phyloP scores from a whole-genome alignment of 192 early-diverging fungal species.

The Coemansia erecta region DNA sequence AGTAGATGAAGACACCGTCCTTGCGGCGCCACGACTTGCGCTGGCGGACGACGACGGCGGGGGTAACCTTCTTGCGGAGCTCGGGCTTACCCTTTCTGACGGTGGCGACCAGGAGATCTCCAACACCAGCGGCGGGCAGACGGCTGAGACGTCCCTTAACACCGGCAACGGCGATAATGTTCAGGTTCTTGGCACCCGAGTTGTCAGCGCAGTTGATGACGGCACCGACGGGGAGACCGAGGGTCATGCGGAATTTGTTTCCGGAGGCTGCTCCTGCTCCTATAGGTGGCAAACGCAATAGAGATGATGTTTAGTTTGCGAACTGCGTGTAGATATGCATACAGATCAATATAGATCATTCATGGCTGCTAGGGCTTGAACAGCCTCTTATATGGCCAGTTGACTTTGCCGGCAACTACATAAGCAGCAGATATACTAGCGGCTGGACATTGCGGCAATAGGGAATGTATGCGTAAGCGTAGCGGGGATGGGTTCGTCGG shows the following conservation, averaged over 20 bases:
- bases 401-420: no score
- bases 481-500: no score
- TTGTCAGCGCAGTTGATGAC: slow-evolving; percentile 99
- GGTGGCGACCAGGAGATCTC: slow-evolving; percentile 99
- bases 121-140: slow-evolving; percentile 95
- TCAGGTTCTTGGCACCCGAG: slow-evolving; percentile 99
- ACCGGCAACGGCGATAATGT: slow-evolving; percentile 96
- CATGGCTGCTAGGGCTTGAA: no score
- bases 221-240: slow-evolving; percentile 93
- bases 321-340: no score
- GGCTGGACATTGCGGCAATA: no score
- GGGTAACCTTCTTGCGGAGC: slow-evolving; percentile 99
- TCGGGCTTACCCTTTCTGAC: slow-evolving; percentile 99
- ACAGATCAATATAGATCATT: no score
- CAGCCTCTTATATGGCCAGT: no score
- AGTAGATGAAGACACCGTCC: slow-evolving; percentile 99
- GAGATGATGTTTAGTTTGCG: no score
- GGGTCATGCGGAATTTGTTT: slow-evolving; percentile 99
- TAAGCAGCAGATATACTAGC: no score
- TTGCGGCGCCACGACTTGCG: slow-evolving; percentile 98
- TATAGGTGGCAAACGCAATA: slow-evolving; percentile 1
- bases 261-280: slow-evolving; percentile 70
- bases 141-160: slow-evolving; percentile 96
- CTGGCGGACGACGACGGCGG: slow-evolving; percentile 98
- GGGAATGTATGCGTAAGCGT: no score